Base-by-base conservation (phyloP, 129 eudicot genomes). In the Pseudognaphalium luteoalbum region DNA sequence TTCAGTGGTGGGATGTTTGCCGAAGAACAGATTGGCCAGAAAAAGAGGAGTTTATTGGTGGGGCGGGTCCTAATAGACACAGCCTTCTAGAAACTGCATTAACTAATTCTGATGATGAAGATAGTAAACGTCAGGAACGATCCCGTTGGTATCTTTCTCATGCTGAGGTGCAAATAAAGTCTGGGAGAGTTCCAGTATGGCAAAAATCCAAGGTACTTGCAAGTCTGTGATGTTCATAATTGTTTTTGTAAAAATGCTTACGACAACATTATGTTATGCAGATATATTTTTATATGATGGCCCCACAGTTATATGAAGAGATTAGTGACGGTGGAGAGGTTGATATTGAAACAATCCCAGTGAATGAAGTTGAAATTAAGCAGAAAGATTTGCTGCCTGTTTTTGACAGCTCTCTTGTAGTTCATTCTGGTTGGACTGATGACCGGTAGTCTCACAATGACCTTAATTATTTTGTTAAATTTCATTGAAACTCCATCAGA, bases 1-100 rank as follows among this genome's bases (percentile, higher is more conserved):
- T 89, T 68, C 96, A 91, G 28, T 89, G 96, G 92, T 95, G 99
- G 99, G 96, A 95, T 80, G 97, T 95, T 47, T 95, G 99, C 72
- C 85, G 97, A 62, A 86, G 99, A 83, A 83, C 82, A 25, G 96
- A 95, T 82, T 91, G 97, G 93, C 90, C 92, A 30, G 99, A 91
- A 80, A 89, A 89, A 77, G 92, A 91, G 87, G 97, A 91, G 78
- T 71, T 72, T 59, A 72, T 89, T 66, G 77, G 67, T 52, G 88
- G 86, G 42, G 81, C 37, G 32, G 56, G 72, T 70, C 62, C 61
- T 67, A 84, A 81, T 20, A 60, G 87, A 60, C 86, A 58, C 11
- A 81, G 70, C 71, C 30, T 79, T 61, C 70, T 78, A 21, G 89
- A 70, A 56, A 72, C 52, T 20, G 67, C 21, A 17, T 56, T 78